Evolutionary conservation across 805 yeast genomes (phyloP).

Genomic region (Hanseniaspora guilliermondii): DNA sequence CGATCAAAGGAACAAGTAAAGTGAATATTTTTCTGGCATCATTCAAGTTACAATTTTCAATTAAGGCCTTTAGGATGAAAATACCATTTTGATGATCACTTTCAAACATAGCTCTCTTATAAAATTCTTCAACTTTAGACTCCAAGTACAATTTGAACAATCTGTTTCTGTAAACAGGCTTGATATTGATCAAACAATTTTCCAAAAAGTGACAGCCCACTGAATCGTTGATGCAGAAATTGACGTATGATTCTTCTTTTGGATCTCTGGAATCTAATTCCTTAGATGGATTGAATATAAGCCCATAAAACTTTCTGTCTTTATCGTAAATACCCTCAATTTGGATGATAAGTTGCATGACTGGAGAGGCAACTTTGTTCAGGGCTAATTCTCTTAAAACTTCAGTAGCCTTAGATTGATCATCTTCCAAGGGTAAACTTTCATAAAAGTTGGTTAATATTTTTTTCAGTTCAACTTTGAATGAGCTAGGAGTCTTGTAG

Average conservation of each 20-base stretch:
- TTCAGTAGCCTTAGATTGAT: slow-evolving; percentile 28
- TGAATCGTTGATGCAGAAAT: slow-evolving; percentile 68
- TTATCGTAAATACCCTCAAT: slow-evolving; percentile 71
- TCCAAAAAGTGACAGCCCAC: slow-evolving; percentile 92
- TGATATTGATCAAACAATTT: slow-evolving; percentile 49
- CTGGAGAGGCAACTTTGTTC: slow-evolving; percentile 77
- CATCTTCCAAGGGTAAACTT: slow-evolving; percentile 22
- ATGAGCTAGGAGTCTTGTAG: slow-evolving; percentile 58
- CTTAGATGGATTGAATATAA: slow-evolving; percentile 42
- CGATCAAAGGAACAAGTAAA: slow-evolving; percentile 50
- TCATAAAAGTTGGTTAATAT: slow-evolving; percentile 33
- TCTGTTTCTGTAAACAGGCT: slow-evolving; percentile 58
- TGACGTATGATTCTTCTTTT: slow-evolving; percentile 69
- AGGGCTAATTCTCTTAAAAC: slow-evolving; percentile 62
- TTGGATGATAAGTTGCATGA: slow-evolving; percentile 61
- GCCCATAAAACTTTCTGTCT: slow-evolving; percentile 58
- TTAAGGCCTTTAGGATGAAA: slow-evolving; percentile 59
- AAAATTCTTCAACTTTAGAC: slow-evolving; percentile 58
- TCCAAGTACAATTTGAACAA: slow-evolving; percentile 60
- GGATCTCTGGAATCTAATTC: slow-evolving; percentile 33
- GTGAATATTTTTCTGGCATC: slow-evolving; percentile 44
- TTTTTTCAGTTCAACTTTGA: slow-evolving; percentile 46
- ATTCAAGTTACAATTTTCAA: slow-evolving; percentile 42
- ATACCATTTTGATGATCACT: slow-evolving; percentile 50
- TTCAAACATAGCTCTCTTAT: slow-evolving; percentile 43